Base-by-base conservation (phyloP, 2,329 filamentous ascomycete species). In the Trichoderma pleuroti region DNA sequence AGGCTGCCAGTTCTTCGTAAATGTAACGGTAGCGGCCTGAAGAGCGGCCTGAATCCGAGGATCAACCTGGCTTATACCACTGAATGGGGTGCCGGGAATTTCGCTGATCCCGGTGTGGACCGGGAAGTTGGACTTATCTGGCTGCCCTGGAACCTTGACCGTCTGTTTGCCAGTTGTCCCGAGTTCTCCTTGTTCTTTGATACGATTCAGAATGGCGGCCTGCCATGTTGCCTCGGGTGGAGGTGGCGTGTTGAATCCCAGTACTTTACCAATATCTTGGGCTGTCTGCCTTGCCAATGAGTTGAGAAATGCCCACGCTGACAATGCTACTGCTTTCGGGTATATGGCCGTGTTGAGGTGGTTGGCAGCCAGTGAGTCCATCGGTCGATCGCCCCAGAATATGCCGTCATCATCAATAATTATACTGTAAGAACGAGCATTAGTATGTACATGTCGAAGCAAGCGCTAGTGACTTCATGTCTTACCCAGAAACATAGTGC, bases 401-500 rank as follows among this genome's bases (percentile, higher is more conserved):
- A 89, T 78, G 1, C 80, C 80, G 10, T 87, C 84, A 8, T 85
- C 81, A 18, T 84, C 83, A 54, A 88, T 78, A 26, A 84, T 81
- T 65, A 89, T 78, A 2, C 87, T 88, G 73, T 3, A 9, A 8
- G 5, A 1, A 24, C 21, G n/a, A 72, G 18, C 26, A 42, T 81
- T 57, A 81, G 76, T 14, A 11, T n/a, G 28, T 16, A 16, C 18
- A 32, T 6, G 16, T 26, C 26, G 5, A 11, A 14, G 16, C 26
- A 34, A 16, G 28, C 8, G 7, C 1, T 34, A 16, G 16, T 8
- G 10, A 18, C 16, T 10, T 57, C 16, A 9, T 30, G n/a, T 10
- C 74, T 74, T 85, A 91, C 90, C 89, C 90, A 62, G 85, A 85
- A 71, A 87, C 84, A 72, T 85, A 82, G 70, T 87, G 90, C 68